These are phyloP conservation scores for Striga asiatica DNA, from an alignment of 257 asterid species.

Conservation along the genomic window DNA sequence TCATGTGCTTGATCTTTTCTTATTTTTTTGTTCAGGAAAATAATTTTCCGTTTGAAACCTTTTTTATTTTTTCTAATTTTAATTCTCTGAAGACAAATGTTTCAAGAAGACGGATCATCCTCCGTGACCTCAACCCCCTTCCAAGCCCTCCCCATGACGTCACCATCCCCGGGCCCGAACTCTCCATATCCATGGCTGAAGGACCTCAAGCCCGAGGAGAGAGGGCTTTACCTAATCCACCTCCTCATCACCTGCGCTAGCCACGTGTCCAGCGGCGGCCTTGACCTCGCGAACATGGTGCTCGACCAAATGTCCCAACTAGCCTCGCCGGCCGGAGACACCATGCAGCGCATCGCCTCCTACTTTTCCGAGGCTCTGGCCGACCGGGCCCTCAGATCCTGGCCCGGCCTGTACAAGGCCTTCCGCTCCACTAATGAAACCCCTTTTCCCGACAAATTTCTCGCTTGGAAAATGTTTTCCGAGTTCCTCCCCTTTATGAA, in stretches of 20 bases:
- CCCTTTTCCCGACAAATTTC: slow-evolving; percentile 42
- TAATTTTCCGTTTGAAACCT: neutral
- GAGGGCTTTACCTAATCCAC: slow-evolving; percentile 77
- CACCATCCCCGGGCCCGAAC: slow-evolving; percentile 39
- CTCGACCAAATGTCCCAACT: slow-evolving; percentile 88
- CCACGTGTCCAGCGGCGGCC: slow-evolving; percentile 67
- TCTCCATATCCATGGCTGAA: slow-evolving; percentile 76
- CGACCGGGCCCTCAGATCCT: slow-evolving; percentile 58
- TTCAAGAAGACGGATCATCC: slow-evolving; percentile 89
- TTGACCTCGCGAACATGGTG: slow-evolving; percentile 74
- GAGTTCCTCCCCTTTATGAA: slow-evolving; percentile 71
- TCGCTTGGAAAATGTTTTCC: slow-evolving; percentile 65
- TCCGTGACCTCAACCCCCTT: slow-evolving; percentile 69
- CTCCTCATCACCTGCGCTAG: slow-evolving; percentile 71
- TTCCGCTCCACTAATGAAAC: slow-evolving; percentile 43
- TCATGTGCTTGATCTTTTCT: neutral
- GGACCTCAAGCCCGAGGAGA: slow-evolving; percentile 81
- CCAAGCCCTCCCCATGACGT: slow-evolving; percentile 49
- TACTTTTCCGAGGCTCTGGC: slow-evolving; percentile 82
- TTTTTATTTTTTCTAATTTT: neutral
- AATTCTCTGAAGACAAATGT: slow-evolving; percentile 47
- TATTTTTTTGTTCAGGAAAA: neutral
- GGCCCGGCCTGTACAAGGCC: slow-evolving; percentile 87
- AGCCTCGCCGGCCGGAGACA: slow-evolving; percentile 75
- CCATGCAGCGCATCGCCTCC: slow-evolving; percentile 88